Conservation (phyloP, 192 early-diverging fungal genomes). For the Dissophora ornata region DNA sequence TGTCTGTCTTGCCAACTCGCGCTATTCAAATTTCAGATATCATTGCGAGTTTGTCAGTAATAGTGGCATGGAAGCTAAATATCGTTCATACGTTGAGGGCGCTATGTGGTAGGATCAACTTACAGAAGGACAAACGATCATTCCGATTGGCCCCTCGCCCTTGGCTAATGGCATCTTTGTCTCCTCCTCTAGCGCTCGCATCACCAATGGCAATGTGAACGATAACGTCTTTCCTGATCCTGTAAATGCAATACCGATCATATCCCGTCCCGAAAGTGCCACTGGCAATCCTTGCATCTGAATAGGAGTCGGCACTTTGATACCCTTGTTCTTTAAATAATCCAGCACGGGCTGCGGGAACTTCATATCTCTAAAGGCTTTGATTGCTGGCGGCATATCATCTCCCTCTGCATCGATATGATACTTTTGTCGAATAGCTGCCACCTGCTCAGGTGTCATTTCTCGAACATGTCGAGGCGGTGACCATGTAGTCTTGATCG, state of each 20-base stretch:
- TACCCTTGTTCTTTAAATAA: constrained; percentile 84
- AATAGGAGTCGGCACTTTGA: constrained; percentile 93
- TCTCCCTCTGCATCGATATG: constrained; percentile 94
- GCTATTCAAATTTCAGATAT: constrained; percentile 62
- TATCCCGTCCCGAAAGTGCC: constrained; percentile 90
- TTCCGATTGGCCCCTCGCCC: constrained; percentile 93
- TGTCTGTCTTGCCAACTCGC: constrained; percentile 96
- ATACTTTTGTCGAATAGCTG: constrained; percentile 78
- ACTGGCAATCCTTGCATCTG: constrained; percentile 97
- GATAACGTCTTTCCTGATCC: constrained; percentile 96
- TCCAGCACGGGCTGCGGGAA: constrained; percentile 82
- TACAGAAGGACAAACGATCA: constrained; percentile 95
- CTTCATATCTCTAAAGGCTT: constrained; percentile 87
- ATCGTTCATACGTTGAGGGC: too few species aligned
- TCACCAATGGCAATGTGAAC: constrained; percentile 93
- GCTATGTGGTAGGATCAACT: constrained; percentile 13
- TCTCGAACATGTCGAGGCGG: constrained; percentile 80
- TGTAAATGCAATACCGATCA: constrained; percentile 99
- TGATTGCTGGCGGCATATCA: constrained; percentile 85
- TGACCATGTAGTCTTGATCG: constrained; percentile 88
- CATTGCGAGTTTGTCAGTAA: too few species aligned
- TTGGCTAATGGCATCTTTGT: constrained; percentile 78
- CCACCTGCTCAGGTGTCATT: constrained; percentile 60
- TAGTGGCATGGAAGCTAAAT: too few species aligned
- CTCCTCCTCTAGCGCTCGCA: constrained; percentile 96